These are phyloP conservation scores for Xylariales sp. DNA, from an alignment of 2,329 filamentous ascomycete species.

Conservation along the genomic window DNA sequence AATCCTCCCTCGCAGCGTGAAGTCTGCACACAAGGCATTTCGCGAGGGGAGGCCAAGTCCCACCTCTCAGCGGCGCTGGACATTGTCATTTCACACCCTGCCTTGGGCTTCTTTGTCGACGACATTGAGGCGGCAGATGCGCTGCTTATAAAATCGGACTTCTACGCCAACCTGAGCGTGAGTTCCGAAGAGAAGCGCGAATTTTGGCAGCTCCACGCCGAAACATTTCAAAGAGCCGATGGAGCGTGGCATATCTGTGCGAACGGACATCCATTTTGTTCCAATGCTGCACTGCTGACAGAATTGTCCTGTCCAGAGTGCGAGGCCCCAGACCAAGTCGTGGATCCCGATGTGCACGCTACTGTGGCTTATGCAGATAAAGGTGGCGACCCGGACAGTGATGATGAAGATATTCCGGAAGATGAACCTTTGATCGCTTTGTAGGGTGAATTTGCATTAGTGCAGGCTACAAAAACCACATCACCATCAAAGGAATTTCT, in stretches of 20 bases:
- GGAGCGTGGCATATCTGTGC: not conserved
- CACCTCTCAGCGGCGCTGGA: not conserved
- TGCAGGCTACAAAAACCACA: no score
- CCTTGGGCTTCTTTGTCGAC: not conserved
- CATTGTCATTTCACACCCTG: not conserved
- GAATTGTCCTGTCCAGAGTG: not conserved
- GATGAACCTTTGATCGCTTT: no score
- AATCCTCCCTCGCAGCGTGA: not conserved
- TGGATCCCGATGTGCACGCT: no score
- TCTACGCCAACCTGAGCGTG: not conserved
- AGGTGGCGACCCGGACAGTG: no score
- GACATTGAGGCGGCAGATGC: slow-evolving; percentile 2
- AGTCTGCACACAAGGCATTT: not conserved
- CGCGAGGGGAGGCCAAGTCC: slow-evolving; percentile 7
- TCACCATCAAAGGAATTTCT: no score
- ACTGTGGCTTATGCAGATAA: no score
- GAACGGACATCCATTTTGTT: not conserved
- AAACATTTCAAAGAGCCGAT: not conserved
- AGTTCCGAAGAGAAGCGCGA: not conserved
- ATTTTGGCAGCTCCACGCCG: not conserved
- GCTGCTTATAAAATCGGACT: not conserved
- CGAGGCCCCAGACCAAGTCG: no score
- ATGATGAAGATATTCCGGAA: no score
- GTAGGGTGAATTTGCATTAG: no score
- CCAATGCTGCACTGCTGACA: not conserved